A percentile compares a stretch with the other conserved stretches of the same genome.
phyloP scores from a whole-genome alignment of 805 yeast genomes.

The Candida adriatica region DNA sequence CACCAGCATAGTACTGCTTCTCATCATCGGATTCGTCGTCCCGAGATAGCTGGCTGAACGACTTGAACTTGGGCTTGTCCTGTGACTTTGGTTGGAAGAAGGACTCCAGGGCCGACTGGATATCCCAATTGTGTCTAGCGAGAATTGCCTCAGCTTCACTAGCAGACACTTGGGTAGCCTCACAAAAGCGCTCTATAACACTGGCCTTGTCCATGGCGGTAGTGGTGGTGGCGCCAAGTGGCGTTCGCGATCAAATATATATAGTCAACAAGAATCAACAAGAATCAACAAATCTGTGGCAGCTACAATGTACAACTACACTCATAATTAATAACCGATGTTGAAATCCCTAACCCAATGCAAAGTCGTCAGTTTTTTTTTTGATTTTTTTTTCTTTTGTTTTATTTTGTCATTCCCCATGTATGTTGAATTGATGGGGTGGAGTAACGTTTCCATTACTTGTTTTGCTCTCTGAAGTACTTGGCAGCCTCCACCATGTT shows the following conservation, averaged over 20 bases:
- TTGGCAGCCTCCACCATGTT: constrained; percentile 99
- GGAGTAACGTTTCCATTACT: constrained; percentile 6
- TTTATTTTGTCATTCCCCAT: constrained; percentile 11
- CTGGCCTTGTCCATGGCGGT: neutral
- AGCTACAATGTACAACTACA: neutral
- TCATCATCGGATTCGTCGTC: constrained; percentile 41
- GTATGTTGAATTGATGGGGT: constrained; percentile 22
- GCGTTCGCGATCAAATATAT: too few relatives aligned
- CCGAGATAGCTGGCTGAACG: constrained; percentile 32
- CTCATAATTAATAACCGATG: constrained; percentile 30
- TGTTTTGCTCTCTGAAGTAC: constrained; percentile 63
- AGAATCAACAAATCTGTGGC: too few relatives aligned
- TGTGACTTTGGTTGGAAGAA: constrained; percentile 15
- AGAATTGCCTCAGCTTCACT: constrained; percentile 17
- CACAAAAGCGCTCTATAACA: constrained; percentile 8
- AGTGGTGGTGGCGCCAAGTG: neutral
- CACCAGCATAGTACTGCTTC: constrained; percentile 58
- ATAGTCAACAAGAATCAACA: too few relatives aligned
- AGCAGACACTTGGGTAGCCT: constrained; percentile 17
- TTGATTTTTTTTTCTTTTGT: constrained; percentile 4
- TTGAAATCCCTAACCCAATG: constrained; percentile 37
- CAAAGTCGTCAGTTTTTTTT: constrained; percentile 14
- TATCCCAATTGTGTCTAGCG: constrained; percentile 24
- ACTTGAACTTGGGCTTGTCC: constrained; percentile 27
- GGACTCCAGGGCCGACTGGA: constrained; percentile 27